phyloP scores from a whole-genome alignment of 2,329 filamentous ascomycete genomes.

The Penicillium sclerotigenum region DNA sequence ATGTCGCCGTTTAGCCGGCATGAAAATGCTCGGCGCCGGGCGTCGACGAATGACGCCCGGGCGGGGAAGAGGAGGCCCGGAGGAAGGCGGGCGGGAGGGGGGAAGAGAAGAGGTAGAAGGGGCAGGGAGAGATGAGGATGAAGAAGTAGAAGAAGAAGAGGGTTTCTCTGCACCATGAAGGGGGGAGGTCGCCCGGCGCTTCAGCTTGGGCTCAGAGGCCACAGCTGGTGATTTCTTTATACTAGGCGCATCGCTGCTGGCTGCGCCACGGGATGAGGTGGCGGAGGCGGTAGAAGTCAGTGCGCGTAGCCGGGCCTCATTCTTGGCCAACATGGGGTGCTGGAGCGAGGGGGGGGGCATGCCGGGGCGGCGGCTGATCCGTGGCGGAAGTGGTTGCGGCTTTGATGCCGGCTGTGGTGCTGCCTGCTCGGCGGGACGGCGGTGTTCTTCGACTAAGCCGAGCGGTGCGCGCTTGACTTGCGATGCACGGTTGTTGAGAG shows the following conservation, averaged over 20 bases:
- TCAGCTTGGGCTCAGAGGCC: conserved; percentile 2
- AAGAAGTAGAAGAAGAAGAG: background rate
- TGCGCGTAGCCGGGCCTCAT: conserved; percentile 17
- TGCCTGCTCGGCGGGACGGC: conserved; percentile 25
- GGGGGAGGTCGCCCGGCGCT: conserved; percentile 13
- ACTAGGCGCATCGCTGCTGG: background rate
- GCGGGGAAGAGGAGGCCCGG: conserved; percentile 14
- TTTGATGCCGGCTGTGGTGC: conserved; percentile 9
- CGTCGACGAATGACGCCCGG: conserved; percentile 28
- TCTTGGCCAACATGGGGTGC: conserved; percentile 11
- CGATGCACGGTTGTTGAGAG: conserved; percentile 39
- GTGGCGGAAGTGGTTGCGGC: conserved; percentile 5
- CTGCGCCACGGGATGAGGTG: background rate
- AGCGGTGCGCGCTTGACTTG: conserved; percentile 40
- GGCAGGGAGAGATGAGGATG: background rate
- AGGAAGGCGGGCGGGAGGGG: background rate
- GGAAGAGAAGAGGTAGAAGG: background rate
- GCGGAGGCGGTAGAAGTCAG: conserved; percentile 23
- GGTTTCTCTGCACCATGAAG: background rate
- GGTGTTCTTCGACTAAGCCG: conserved; percentile 43
- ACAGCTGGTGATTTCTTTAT: background rate
- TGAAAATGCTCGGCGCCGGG: conserved; percentile 31
- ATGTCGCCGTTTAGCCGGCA: conserved; percentile 32
- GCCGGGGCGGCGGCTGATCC: background rate
- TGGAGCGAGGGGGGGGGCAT: background rate